Evolutionary conservation across 495 filamentous ascomycete species (phyloP).

Genomic region (Mytilinidion resinicola): DNA sequence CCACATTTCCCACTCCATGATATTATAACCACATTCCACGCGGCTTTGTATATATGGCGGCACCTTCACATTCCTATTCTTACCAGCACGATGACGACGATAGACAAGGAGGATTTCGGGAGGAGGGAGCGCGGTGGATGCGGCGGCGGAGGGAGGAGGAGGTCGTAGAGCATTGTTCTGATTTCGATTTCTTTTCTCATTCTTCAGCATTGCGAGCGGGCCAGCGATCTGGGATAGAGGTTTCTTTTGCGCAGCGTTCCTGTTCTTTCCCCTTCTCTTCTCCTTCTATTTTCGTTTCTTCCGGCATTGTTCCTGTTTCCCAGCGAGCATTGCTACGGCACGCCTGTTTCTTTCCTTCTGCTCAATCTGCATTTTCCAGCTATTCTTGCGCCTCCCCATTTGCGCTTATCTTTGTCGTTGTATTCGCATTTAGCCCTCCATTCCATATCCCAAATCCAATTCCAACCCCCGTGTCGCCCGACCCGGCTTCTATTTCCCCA

Average conservation of each 20-base stretch:
- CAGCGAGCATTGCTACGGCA: not conserved
- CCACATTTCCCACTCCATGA: slow-evolving; percentile 1
- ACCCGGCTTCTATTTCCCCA: slow-evolving; percentile 54
- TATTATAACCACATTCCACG: not conserved
- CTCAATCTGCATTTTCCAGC: slow-evolving; percentile 6
- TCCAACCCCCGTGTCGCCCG: slow-evolving; percentile 1
- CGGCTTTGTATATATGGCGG: slow-evolving; percentile 3
- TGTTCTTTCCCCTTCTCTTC: not conserved
- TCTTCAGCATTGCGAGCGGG: not conserved
- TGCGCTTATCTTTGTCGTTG: not conserved
- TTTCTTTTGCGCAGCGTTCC: slow-evolving; percentile 1
- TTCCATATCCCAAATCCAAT: slow-evolving; percentile 1
- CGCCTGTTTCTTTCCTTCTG: slow-evolving; percentile 4
- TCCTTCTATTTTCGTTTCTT: not conserved
- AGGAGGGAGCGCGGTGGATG: not conserved
- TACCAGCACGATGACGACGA: not conserved
- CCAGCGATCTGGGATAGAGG: too few relatives aligned
- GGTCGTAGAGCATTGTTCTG: not conserved
- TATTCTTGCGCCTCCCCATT: not conserved
- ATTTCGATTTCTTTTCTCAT: not conserved
- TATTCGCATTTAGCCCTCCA: slow-evolving; percentile 6
- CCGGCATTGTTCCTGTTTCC: slow-evolving; percentile 5
- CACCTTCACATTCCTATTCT: not conserved
- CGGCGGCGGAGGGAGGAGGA: not conserved
- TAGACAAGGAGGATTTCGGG: not conserved